Conservation (phyloP, 495 filamentous ascomycete genomes). For the Aspergillus indologenus region DNA sequence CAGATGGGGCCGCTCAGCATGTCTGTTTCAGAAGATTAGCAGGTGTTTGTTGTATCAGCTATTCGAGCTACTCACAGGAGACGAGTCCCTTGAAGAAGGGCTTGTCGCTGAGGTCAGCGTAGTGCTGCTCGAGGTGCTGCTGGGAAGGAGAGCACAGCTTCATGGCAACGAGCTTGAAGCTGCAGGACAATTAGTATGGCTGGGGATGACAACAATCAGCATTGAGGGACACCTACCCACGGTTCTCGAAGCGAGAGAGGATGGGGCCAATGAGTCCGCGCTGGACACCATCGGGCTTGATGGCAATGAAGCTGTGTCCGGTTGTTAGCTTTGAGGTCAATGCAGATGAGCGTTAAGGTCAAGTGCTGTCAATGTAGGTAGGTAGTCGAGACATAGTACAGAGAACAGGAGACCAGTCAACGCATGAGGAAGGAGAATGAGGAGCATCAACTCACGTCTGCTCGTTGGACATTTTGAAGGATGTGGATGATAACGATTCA, state of each 20-base stretch:
- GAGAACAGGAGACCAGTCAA: slow-evolving; percentile 28
- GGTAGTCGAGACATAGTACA: neutral
- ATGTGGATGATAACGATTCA: slow-evolving; percentile 23
- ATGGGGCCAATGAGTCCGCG: slow-evolving; percentile 96
- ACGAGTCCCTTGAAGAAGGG: slow-evolving; percentile 94
- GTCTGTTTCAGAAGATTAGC: slow-evolving; percentile 53
- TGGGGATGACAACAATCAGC: neutral
- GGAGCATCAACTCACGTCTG: slow-evolving; percentile 73
- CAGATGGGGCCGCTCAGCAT: slow-evolving; percentile 95
- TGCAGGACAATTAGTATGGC: slow-evolving; percentile 30
- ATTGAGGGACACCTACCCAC: slow-evolving; percentile 59
- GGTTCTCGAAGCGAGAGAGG: slow-evolving; percentile 93
- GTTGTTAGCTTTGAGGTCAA: slow-evolving; percentile 45
- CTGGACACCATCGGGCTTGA: slow-evolving; percentile 99
- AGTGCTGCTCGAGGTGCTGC: slow-evolving; percentile 97
- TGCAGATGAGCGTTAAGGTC: slow-evolving; percentile 24
- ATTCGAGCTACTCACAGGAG: slow-evolving; percentile 61
- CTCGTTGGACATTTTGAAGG: slow-evolving; percentile 75
- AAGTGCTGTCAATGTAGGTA: slow-evolving; percentile 5
- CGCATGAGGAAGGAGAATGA: slow-evolving; percentile 11
- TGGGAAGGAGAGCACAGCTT: slow-evolving; percentile 86
- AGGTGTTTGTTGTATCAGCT: neutral
- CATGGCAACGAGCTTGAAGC: slow-evolving; percentile 97
- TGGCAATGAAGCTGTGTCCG: slow-evolving; percentile 84
- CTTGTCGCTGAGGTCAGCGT: slow-evolving; percentile 87